Base-by-base conservation (phyloP, 345 rosid genomes). In the Melaleuca quinquenervia region DNA sequence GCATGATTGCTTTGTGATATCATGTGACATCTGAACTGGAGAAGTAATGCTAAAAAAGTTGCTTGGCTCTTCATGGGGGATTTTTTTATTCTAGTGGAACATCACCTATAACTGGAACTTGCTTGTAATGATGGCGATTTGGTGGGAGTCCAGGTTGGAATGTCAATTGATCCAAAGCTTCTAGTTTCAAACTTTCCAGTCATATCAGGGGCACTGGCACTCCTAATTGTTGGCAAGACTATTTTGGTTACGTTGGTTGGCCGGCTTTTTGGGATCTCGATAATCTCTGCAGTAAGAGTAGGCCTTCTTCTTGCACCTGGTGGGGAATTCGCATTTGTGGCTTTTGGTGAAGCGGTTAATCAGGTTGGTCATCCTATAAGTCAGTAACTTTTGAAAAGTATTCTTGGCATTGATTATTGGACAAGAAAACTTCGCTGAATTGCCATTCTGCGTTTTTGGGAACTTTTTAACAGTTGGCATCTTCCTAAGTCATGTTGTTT, bases 301-400 rank as follows among this genome's bases (percentile, higher is more conserved):
- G 99, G 99, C 85, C 98, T 97, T 89, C 98, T 97, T 91, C 97
- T 97, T 76, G 99, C 99, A 87, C 99, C 99, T 5, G 99, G 99
- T 60, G 99, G 99, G 88, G 99, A 97, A 87, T 97, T 97, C 76
- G 99, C 99, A 83, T 97, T 97, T 89, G 99, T 97, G 90, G 99
- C 99, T 86, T 97, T 97, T 84, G 99, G 99, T 85, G 99, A 97
- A 90, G 98, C 99, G 62, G 98, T 97, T 88, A 97, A 95, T 89
- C 99, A 97, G 99, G 99, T 96, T 85, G 60, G 84, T 76, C 84
- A 70, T 75, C 70, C 55, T 75, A 55, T 74, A 52, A 60, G 78
- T 64, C n/a, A 85, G 85, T 45, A 80, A 50, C 74, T 60, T 50
- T 62, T 87, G 53, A 26, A 78, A 84, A 45, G 60, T 53, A 60